Base-by-base conservation (phyloP, 148 eudicot genomes). In the Fagopyrum homotropicum region DNA sequence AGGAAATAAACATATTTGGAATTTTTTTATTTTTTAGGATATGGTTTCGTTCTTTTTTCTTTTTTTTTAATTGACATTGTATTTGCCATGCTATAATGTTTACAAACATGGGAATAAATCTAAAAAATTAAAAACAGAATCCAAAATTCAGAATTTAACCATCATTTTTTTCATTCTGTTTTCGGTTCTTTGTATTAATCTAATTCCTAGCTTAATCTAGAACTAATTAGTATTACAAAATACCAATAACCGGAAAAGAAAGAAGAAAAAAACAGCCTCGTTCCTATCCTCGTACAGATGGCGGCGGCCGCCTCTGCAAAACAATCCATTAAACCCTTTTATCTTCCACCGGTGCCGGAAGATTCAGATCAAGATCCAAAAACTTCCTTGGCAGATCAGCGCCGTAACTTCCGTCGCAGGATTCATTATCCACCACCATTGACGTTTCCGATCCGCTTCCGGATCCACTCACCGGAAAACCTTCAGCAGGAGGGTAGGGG, bases 361-460 rank as follows among this genome's bases (percentile, higher is more conserved):
- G 55, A 79, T 87, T 88, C 26, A 90, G 83, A 83, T 90, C 92
- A 47, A 90, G 56, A 48, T 40, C 78, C 7, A 73, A 29, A 17
- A 59, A 35, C 5, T 35, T 64, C 45, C 70, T 35, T 17, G 70
- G 70, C 14, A 17, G 70, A 16, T 30, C 30, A 61, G 26, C 35
- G 26, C 3, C 8, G 29, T n/a, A 29, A 73, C 77, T 73, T 12
- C 52, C 72, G 40, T 47, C 51, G 72, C 82, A 74, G 5, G 61
- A 76, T 73, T 76, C 83, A 7, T 81, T 82, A 49, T 86, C 84
- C 68, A 86, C 91, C 19, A 90, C 82, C 4, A 84, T 90, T 0
- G 90, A 83, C 0, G 91, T 86, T 5, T 88, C 90, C 1, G 91
- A 86, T 68, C 83, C 92, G 64, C 91, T 89, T 75, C 60, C 80